Conservation (phyloP, 177 flowering plant species). For the Vitis hybrid region DNA sequence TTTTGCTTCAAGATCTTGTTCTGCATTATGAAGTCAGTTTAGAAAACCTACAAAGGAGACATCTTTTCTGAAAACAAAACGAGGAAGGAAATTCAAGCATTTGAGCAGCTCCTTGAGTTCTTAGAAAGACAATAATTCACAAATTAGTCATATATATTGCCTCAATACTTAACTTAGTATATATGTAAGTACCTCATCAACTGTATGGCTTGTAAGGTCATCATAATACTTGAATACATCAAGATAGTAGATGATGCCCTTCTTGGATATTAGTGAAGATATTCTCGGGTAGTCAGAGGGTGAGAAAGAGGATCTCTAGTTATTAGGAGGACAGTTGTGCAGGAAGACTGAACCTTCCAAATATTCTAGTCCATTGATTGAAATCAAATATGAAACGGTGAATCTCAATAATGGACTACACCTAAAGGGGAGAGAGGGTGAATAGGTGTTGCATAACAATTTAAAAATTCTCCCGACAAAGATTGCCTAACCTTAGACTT, state of each 20-base stretch:
- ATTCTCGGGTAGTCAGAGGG: slow-evolving; percentile 34
- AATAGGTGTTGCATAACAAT: too few species aligned
- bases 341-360: slow-evolving; percentile 56
- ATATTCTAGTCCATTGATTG: slow-evolving; percentile 35
- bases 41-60: slow-evolving; percentile 53
- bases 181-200: slow-evolving; percentile 32
- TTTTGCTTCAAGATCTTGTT: slow-evolving; percentile 41
- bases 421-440: too few species aligned
- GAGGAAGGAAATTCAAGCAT: slow-evolving; percentile 38
- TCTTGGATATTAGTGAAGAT: slow-evolving; percentile 28
- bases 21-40: slow-evolving; percentile 48
- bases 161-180: not conserved
- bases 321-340: slow-evolving; percentile 30
- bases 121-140: slow-evolving; percentile 23
- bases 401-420: too few species aligned
- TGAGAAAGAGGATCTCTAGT: slow-evolving; percentile 72
- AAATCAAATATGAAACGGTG: slow-evolving; percentile 27
- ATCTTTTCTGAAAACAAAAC: slow-evolving; percentile 42
- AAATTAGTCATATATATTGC: too few species aligned
- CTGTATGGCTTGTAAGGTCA: slow-evolving; percentile 12
- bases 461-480: too few species aligned
- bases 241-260: slow-evolving; percentile 49
- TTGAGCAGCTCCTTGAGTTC: slow-evolving; percentile 39
- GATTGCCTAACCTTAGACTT: too few species aligned
- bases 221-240: slow-evolving; percentile 63